Conservation (phyloP, 2,329 filamentous ascomycete species). For the Penicillium sp. region DNA sequence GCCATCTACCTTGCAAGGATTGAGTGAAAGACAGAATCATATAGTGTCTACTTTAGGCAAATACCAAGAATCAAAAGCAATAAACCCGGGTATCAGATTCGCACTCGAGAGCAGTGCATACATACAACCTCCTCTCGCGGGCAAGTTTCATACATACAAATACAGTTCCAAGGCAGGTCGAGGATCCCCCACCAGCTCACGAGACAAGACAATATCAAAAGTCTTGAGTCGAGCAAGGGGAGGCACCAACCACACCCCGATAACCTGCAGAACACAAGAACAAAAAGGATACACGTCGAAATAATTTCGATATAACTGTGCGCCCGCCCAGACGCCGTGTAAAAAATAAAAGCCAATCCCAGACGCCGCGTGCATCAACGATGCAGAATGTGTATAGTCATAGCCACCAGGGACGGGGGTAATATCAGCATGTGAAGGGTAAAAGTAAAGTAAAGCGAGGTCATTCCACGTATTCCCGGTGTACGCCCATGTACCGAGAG, state of each 20-base stretch:
- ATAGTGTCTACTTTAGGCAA: background rate
- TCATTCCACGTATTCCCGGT: slow-evolving; percentile 17
- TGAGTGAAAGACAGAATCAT: background rate
- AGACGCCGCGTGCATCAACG: slow-evolving; percentile 17
- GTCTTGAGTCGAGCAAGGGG: background rate
- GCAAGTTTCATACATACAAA: slow-evolving; percentile 19
- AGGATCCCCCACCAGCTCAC: background rate
- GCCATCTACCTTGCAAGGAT: background rate
- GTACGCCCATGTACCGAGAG: background rate
- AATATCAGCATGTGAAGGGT: slow-evolving; percentile 18
- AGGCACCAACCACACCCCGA: background rate
- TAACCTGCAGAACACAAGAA: slow-evolving; percentile 14
- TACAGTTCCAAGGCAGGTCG: slow-evolving; percentile 10
- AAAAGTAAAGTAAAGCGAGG: slow-evolving; percentile 3
- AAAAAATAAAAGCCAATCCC: slow-evolving; percentile 8
- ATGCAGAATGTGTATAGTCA: slow-evolving; percentile 14
- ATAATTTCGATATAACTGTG: slow-evolving; percentile 1
- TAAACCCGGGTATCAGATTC: slow-evolving; percentile 21
- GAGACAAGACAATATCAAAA: background rate
- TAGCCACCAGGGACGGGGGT: slow-evolving; percentile 7
- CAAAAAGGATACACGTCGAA: slow-evolving; percentile 5
- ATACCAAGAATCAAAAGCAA: background rate
- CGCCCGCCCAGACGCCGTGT: slow-evolving; percentile 12
- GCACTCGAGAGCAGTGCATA: slow-evolving; percentile 12
- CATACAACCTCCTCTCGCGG: slow-evolving; percentile 10